Base-by-base conservation (phyloP, 2,329 filamentous ascomycete genomes). In the Basipetospora sp. region DNA sequence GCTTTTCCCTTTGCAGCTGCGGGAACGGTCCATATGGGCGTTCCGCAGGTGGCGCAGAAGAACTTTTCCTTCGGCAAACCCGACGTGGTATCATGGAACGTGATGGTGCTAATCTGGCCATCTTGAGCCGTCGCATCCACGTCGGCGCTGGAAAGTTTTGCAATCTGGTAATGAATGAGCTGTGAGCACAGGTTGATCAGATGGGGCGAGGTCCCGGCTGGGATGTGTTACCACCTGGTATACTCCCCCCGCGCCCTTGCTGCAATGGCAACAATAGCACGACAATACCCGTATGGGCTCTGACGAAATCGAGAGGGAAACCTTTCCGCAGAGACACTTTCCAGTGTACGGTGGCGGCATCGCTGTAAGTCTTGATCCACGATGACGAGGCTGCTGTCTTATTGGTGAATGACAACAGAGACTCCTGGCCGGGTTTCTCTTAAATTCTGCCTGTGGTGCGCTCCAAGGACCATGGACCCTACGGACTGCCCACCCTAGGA, bases 11-110 rank as follows among this genome's bases (percentile, higher is more conserved):
- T 45, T 2, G 50, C 52, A 2, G 50, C 38, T 3, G 39, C 40
- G 0, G 52, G 51, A 17, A 50, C 39, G 2, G 50, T 55, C 50
- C 50, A 52, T 2, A 54, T 34, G 2, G 49, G 46, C 17, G 44
- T 46, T 2, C 48, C 50, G 22, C 52, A 52, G 5, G 31, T 45
- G 9, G 41, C 25, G 18, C 50, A 53, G 29, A 53, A 51, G 0
- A 43, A 31, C 33, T 52, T 53, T n/a, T 45, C 44, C 22, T 54
- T 53, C 1, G 31, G 31, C 4, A 31, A 40, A 1, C 51, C 48
- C 9, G 51, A 54, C 1, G 45, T 45, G 0, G 52, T 54, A 15
- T 52, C 45, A 0, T n/a, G 18, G 0, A 54, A 38, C 1, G 17
- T 40, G 36, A 43, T 53, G 4, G 39, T 31, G 1, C 39, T 26